phyloP scores from a whole-genome alignment of 352 stramenopile genomes.

The Phytophthora pisi region DNA sequence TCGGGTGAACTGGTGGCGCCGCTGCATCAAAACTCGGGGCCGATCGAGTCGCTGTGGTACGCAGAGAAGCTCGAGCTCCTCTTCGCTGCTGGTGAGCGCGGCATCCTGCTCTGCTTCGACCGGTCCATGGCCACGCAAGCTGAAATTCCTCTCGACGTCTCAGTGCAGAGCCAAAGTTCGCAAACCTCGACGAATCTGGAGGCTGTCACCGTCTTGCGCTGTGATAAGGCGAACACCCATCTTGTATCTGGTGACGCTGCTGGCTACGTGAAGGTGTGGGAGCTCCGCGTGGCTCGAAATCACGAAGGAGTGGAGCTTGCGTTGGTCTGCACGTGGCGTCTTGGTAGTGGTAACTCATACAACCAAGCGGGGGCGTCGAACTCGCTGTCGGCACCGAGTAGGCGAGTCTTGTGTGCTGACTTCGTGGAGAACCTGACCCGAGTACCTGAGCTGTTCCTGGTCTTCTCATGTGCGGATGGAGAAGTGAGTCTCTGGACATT shows the following conservation, averaged over 20 bases:
- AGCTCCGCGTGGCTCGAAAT: slow-evolving; percentile 53
- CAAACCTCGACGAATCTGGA: slow-evolving; percentile 35
- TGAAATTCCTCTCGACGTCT: slow-evolving; percentile 45
- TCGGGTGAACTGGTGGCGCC: slow-evolving; percentile 70
- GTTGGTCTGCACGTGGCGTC: slow-evolving; percentile 62
- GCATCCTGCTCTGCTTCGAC: slow-evolving; percentile 70
- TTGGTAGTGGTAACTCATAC: slow-evolving; percentile 17
- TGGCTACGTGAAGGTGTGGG: slow-evolving; percentile 71
- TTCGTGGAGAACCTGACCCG: slow-evolving; percentile 69
- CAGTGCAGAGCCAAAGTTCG: slow-evolving; percentile 9
- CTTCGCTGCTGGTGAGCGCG: slow-evolving; percentile 67
- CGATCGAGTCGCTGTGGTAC: slow-evolving; percentile 76
- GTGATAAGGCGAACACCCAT: slow-evolving; percentile 66
- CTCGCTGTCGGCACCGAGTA: slow-evolving; percentile 19
- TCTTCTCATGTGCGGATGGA: slow-evolving; percentile 65
- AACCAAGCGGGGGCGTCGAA: slow-evolving; percentile 1
- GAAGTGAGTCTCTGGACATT: slow-evolving; percentile 81
- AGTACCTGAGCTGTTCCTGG: slow-evolving; percentile 60
- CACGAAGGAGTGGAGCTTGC: slow-evolving; percentile 69
- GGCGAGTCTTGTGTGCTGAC: slow-evolving; percentile 54
- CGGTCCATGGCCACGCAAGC: slow-evolving; percentile 65
- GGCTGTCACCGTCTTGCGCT: slow-evolving; percentile 54
- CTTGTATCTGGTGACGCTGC: slow-evolving; percentile 62
- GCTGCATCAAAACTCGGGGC: slow-evolving; percentile 61
- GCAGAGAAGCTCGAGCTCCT: slow-evolving; percentile 75